These are phyloP conservation scores for Aspergillus egyptiacus DNA, from an alignment of 495 filamentous ascomycete genomes.

Conservation along the genomic window DNA sequence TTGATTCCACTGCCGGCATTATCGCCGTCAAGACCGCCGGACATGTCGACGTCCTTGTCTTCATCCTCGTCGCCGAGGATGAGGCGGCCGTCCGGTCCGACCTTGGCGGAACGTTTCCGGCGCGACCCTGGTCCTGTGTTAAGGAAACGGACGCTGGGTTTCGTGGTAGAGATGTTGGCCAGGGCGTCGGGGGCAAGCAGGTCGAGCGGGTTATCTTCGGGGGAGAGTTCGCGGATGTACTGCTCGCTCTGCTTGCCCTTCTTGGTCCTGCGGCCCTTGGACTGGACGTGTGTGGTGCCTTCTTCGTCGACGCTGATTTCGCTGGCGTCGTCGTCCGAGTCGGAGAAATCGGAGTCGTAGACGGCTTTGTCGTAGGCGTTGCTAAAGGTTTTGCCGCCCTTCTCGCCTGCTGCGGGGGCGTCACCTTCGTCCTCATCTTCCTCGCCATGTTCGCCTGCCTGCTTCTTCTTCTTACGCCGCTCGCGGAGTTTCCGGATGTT, in stretches of 20 bases:
- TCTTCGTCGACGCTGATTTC: conserved; percentile 52
- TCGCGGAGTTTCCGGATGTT: conserved; percentile 94
- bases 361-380: conserved; percentile 94
- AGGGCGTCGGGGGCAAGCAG: conserved; percentile 81
- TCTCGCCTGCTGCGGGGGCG: conserved; percentile 23
- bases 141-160: conserved; percentile 55
- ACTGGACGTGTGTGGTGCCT: conserved; percentile 28
- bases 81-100: conserved; percentile 82
- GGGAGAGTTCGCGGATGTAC: conserved; percentile 81
- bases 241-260: conserved; percentile 50
- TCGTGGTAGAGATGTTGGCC: conserved; percentile 87
- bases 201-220: conserved; percentile 86
- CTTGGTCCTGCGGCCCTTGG: conserved; percentile 28
- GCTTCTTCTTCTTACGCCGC: conserved; percentile 77
- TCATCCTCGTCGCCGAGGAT: conserved; percentile 59
- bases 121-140: conserved; percentile 38
- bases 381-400: conserved; percentile 50
- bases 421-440: conserved; percentile 39
- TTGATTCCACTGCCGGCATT: conserved; percentile 59
- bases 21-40: conserved; percentile 46
- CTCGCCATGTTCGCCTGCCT: conserved; percentile 50
- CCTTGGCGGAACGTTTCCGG: conserved; percentile 55
- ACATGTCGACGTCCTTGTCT: conserved; percentile 53
- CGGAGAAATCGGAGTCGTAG: conserved; percentile 81
- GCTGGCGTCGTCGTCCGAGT: conserved; percentile 54